Conservation (phyloP, 192 early-diverging fungal species). For the Ambispora gerdemannii region DNA sequence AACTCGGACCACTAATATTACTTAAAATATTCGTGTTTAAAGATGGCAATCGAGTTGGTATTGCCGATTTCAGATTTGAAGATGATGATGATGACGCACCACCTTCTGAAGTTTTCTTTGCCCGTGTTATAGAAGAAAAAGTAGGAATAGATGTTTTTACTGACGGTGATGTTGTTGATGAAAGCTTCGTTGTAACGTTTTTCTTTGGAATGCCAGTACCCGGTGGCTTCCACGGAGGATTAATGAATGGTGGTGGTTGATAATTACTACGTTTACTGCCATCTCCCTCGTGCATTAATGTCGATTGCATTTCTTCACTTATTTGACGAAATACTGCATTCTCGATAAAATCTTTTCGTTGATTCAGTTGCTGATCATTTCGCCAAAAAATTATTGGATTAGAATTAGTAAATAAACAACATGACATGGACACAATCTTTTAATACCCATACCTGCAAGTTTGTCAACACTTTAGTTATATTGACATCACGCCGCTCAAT, state of each 20-base stretch:
- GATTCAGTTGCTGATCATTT: slow-evolving; percentile 7
- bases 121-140: background rate
- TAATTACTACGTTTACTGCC: background rate
- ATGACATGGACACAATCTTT: too few species aligned
- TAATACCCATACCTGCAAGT: slow-evolving; percentile 12
- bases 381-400: background rate
- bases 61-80: background rate
- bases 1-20: too few species aligned
- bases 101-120: background rate
- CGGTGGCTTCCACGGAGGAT: slow-evolving; percentile 29
- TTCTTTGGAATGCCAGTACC: too few species aligned
- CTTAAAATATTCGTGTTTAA: background rate
- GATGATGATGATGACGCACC: background rate
- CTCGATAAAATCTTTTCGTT: slow-evolving; percentile 28
- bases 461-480: slow-evolving; percentile 11
- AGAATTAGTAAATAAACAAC: too few species aligned
- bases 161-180: background rate
- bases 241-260: slow-evolving; percentile 24
- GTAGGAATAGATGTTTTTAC: slow-evolving; percentile 3
- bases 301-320: slow-evolving; percentile 26
- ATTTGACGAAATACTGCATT: slow-evolving; percentile 16
- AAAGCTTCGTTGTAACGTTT: background rate
- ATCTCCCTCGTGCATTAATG: background rate
- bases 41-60: background rate
- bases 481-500: slow-evolving; percentile 18